These are phyloP conservation scores for Pichia pseudocactophila DNA, from an alignment of 805 yeast genomes.

Conservation along the genomic window DNA sequence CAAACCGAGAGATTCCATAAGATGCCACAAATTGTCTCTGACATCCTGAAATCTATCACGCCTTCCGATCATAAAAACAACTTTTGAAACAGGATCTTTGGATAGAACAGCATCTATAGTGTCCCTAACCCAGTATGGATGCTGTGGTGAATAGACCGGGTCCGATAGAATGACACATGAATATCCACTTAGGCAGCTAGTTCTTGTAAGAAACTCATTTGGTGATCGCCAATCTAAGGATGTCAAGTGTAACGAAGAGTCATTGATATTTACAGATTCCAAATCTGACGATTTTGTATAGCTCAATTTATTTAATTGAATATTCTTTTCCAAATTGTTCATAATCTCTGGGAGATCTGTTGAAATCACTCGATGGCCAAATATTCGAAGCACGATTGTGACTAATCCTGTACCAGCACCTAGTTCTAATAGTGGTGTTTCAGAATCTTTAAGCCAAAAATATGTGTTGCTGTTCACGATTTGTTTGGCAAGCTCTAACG, in stretches of 20 bases:
- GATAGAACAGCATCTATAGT: conserved; percentile 46
- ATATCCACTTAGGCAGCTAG: conserved; percentile 25
- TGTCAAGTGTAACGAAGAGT: conserved; percentile 3
- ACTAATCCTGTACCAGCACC: conserved; percentile 94
- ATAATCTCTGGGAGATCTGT: conserved; percentile 80
- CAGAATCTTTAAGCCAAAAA: conserved; percentile 1
- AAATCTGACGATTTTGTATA: conserved; percentile 1
- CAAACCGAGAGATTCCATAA: conserved; percentile 34
- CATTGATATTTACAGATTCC: conserved; percentile 24
- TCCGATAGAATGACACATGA: conserved; percentile 70
- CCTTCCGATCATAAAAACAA: conserved; percentile 70
- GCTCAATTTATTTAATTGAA: conserved; percentile 39
- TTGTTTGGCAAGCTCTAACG: conserved; percentile 56
- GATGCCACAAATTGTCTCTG: conserved; percentile 49
- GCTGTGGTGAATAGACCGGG: conserved; percentile 78
- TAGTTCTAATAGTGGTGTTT: conserved; percentile 50
- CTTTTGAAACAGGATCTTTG: conserved; percentile 28
- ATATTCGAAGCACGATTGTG: conserved; percentile 57
- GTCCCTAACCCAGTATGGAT: conserved; percentile 63
- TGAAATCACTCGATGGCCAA: conserved; percentile 42
- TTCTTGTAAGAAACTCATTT: conserved; percentile 14
- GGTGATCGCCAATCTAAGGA: conserved; percentile 74
- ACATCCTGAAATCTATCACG: conserved; percentile 59
- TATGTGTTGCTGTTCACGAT: conserved; percentile 26
- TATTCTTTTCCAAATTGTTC: conserved; percentile 54